Base-by-base conservation (phyloP, 768 basidiomycete genomes). In the Coprinopsis strossmayeri region DNA sequence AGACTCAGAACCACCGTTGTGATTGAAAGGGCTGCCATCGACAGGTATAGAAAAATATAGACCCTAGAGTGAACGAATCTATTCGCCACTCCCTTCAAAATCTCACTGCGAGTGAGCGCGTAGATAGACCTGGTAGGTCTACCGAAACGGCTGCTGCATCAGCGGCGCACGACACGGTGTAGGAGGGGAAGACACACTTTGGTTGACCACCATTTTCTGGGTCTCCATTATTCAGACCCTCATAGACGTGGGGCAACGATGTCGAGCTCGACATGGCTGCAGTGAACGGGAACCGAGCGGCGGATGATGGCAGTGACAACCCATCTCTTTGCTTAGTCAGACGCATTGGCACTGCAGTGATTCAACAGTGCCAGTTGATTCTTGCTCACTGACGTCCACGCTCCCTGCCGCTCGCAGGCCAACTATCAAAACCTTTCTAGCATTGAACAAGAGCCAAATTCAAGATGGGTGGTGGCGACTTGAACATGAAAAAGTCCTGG, bases 401-500 rank as follows among this genome's bases (percentile, higher is more conserved):
- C n/a, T 38, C 35, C 10, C 35, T 38, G 35, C 9, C 9, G 10
- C 35, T 5, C 35, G 5, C 11, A 38, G 9, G 9, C 35, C 35
- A 7, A 32, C 35, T 18, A 5, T 17, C 9, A 18, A 38, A 38
- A 7, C 17, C 9, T 38, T 18, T 38, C 9, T 18, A 38, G 9
- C 17, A 7, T 5, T 38, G 9, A 11, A 38, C 35, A 38, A 38
- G 35, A 23, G 59, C 61, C 44, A 53, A 48, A 61, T 57, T 58
- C 76, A 96, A 86, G 60, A 97, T 97, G 94, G 94, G 94, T 81
- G 93, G 94, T 51, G 94, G 89, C 53, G 94, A 97, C 67, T 76
- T 97, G 64, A 98, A 98, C 63, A 98, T 98, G 94, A 96, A 90
- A 70, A 95, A 96, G 79, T 93, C 91, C 55, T 97, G 94, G 94